A percentile compares a stretch with the other conserved stretches of the same genome.
Evolutionary conservation across 768 basidiomycete species (phyloP).

Genomic region (Termitomyces sp.): DNA sequence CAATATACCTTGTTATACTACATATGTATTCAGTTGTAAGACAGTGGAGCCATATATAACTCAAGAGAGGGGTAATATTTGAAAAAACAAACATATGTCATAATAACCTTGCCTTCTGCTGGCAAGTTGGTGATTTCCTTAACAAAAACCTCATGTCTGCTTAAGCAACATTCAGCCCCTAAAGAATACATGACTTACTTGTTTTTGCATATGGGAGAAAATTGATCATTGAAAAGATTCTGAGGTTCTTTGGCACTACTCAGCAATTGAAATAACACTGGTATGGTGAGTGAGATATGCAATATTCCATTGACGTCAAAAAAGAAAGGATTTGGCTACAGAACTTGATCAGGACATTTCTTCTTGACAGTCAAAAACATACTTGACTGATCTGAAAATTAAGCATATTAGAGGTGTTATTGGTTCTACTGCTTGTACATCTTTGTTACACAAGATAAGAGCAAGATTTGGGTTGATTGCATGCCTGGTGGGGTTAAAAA

Average conservation of each 20-base stretch:
- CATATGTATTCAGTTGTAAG: too few relatives aligned
- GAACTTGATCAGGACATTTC: not conserved
- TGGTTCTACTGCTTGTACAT: conserved; percentile 21
- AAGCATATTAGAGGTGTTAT: too few relatives aligned
- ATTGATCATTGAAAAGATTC: conserved; percentile 20
- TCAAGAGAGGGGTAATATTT: too few relatives aligned
- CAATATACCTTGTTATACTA: too few relatives aligned
- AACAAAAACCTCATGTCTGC: not conserved
- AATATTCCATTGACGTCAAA: conserved; percentile 24
- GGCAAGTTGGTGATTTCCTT: too few relatives aligned
- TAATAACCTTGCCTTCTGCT: too few relatives aligned
- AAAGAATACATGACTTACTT: not conserved
- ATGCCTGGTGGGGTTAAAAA: conserved; percentile 11
- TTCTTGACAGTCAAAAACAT: not conserved
- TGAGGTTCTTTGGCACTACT: conserved; percentile 35
- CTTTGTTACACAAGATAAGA: conserved; percentile 24
- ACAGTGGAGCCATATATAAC: too few relatives aligned
- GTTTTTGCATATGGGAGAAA: conserved; percentile 7
- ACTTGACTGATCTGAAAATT: not conserved
- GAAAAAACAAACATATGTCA: too few relatives aligned
- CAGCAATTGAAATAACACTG: conserved; percentile 47
- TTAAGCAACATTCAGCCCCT: not conserved
- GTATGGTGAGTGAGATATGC: conserved; percentile 35
- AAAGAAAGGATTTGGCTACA: conserved; percentile 23
- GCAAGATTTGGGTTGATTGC: conserved; percentile 20